A percentile compares a stretch with the other conserved stretches of the same genome.
phyloP scores from a whole-genome alignment of 495 filamentous ascomycete genomes.

The Trichoderma parareesei region DNA sequence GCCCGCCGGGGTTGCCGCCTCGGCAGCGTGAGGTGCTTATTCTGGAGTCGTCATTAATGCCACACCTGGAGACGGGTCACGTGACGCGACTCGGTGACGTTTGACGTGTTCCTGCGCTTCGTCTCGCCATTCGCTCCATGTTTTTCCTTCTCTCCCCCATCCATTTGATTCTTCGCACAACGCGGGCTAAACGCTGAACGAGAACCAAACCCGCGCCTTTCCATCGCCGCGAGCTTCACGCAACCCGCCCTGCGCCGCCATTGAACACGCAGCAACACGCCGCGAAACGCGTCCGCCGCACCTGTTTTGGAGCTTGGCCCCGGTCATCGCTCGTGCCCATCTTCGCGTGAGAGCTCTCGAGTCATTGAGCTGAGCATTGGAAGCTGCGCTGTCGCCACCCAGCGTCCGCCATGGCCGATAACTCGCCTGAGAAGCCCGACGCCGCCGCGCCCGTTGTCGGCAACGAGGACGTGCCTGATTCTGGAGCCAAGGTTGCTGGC shows the following conservation, averaged over 20 bases:
- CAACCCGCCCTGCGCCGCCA: conserved; percentile 7
- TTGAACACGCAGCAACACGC: conserved; percentile 7
- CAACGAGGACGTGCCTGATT: neutral
- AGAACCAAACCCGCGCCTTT: conserved; percentile 7
- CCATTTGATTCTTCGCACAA: neutral
- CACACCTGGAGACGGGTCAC: neutral
- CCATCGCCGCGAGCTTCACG: conserved; percentile 4
- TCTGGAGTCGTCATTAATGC: conserved; percentile 1
- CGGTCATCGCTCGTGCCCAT: neutral
- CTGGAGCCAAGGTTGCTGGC: conserved; percentile 1
- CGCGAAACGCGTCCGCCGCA: conserved; percentile 9
- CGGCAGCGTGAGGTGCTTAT: neutral
- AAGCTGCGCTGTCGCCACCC: conserved; percentile 6
- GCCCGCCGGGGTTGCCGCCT: neutral
- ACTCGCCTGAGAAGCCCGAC: conserved; percentile 9
- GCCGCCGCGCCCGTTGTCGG: conserved; percentile 5
- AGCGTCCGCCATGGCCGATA: conserved; percentile 8
- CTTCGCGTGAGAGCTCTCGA: conserved; percentile 1
- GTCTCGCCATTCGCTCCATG: conserved; percentile 11
- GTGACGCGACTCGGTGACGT: conserved; percentile 10
- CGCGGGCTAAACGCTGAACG: conserved; percentile 3
- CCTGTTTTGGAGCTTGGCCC: neutral
- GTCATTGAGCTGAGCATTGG: neutral
- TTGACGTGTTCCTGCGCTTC: conserved; percentile 9
- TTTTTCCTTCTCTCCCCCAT: conserved; percentile 14